A percentile compares a stretch with the other conserved stretches of the same genome.
Conservation (phyloP, 2,329 filamentous ascomycete genomes). For the Calonectria hongkongensis region DNA sequence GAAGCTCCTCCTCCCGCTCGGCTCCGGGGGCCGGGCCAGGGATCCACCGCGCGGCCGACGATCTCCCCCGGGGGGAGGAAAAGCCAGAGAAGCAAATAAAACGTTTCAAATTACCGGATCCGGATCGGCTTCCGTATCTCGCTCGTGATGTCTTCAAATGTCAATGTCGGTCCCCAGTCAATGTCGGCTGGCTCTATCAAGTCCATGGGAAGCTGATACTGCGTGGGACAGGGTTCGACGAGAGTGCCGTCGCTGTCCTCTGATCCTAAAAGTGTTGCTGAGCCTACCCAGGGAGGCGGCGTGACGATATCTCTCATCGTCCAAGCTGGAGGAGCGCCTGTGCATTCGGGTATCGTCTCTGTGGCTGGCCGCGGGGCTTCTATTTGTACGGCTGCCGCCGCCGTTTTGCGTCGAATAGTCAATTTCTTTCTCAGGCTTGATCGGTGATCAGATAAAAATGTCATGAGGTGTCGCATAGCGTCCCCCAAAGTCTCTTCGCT, state of each 20-base stretch:
- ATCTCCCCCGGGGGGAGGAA: background rate
- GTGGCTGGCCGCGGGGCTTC: slow-evolving; percentile 25
- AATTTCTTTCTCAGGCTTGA: slow-evolving; percentile 26
- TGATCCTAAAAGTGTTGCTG: slow-evolving; percentile 11
- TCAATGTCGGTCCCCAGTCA: slow-evolving; percentile 42
- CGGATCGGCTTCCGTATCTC: background rate
- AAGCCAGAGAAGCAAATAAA: background rate
- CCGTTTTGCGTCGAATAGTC: slow-evolving; percentile 15
- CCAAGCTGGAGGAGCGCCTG: slow-evolving; percentile 43
- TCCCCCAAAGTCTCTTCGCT: slow-evolving; percentile 42
- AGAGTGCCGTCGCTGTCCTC: slow-evolving; percentile 37
- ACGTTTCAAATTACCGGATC: slow-evolving; percentile 11
- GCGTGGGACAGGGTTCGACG: slow-evolving; percentile 39
- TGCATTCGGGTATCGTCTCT: slow-evolving; percentile 27
- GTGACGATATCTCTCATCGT: slow-evolving; percentile 39
- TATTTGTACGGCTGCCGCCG: background rate
- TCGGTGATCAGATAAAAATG: slow-evolving; percentile 18
- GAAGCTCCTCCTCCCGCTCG: background rate
- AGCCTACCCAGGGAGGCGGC: slow-evolving; percentile 26
- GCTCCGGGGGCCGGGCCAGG: background rate
- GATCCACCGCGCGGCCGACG: slow-evolving; percentile 18
- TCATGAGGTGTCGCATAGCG: slow-evolving; percentile 36
- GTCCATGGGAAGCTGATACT: slow-evolving; percentile 43
- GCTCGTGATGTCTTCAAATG: slow-evolving; percentile 26
- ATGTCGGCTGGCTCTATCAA: slow-evolving; percentile 41